Conservation (phyloP, 1,284 basidiomycete genomes). For the Pseudozyma thailandica region DNA sequence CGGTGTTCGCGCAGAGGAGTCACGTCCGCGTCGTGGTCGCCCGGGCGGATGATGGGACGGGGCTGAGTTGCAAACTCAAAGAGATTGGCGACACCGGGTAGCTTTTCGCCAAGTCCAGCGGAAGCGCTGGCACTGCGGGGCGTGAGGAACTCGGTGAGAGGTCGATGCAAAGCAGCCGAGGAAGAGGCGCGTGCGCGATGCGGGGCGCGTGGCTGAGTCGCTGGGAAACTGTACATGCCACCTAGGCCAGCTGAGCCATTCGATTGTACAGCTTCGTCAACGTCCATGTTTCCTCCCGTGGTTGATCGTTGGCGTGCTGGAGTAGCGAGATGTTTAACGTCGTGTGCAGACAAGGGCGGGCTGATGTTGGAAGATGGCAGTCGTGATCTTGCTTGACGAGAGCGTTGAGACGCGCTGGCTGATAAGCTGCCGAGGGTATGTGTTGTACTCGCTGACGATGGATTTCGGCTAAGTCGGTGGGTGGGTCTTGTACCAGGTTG, state of each 20-base stretch:
- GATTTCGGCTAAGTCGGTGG: slow-evolving; percentile 27
- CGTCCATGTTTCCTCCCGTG: slow-evolving; percentile 23
- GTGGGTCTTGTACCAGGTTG: slow-evolving; percentile 42
- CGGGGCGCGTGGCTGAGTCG: slow-evolving; percentile 17
- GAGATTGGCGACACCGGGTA: slow-evolving; percentile 48
- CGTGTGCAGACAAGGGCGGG: slow-evolving; percentile 3
- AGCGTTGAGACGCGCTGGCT: slow-evolving; percentile 10
- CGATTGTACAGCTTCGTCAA: slow-evolving; percentile 18
- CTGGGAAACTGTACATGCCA: neutral
- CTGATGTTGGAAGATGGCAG: slow-evolving; percentile 22
- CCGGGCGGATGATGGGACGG: slow-evolving; percentile 34
- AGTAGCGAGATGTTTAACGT: slow-evolving; percentile 21
- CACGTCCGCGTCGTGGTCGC: slow-evolving; percentile 21
- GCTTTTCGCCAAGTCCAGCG: slow-evolving; percentile 42
- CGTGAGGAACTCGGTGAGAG: slow-evolving; percentile 46
- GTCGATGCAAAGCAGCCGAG: slow-evolving; percentile 37
- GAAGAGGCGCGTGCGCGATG: slow-evolving; percentile 45
- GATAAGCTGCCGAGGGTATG: slow-evolving; percentile 30
- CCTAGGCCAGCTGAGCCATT: neutral
- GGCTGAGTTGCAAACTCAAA: slow-evolving; percentile 54
- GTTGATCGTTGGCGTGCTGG: slow-evolving; percentile 35
- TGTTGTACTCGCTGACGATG: slow-evolving; percentile 31
- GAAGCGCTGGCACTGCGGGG: slow-evolving; percentile 53
- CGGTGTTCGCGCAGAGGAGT: slow-evolving; percentile 36
- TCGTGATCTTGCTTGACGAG: slow-evolving; percentile 20